Base-by-base conservation (phyloP, 257 asterid genomes). In the Rauvolfia tetraphylla region DNA sequence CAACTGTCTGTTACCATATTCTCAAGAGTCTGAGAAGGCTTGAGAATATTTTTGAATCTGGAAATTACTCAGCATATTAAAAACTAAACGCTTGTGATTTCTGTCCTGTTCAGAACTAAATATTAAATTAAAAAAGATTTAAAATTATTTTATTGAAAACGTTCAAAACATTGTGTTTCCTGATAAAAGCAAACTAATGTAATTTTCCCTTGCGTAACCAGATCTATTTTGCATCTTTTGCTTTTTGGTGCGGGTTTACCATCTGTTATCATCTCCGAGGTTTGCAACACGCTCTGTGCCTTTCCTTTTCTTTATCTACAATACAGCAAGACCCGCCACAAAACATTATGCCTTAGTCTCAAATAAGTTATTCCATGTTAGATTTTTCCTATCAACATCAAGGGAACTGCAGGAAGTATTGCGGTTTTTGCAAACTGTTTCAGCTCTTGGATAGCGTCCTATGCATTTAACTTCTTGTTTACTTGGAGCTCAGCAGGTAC, bases 231-330 rank as follows among this genome's bases (percentile, higher is more conserved):
- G 51, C 74, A 18, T 76, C 68, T n/a, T 76, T 23, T 42, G 39
- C 79, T n/a, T 6, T 65, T 76, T 22, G 79, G 74, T 34, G 73
- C 73, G 3, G 79, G 79, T 34, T 51, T 76, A n/a, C 79, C 79
- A 67, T 51, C 3, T 9, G 79, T 76, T 39, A 67, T 76, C 56
- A 67, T 76, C 68, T 49, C 79, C 12, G 79, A 76, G 79, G 79
- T 76, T 48, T 59, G 78, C 7, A 42, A 59, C 12, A 44, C 25
- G 49, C 71, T 51, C 27, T 46, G 11, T 48, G 5, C 51, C 3
- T 12, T 8, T 39, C 4, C 15, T 27, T 56, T 67, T 42, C 27
- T 11, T 4, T 8, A 53, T 49, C 11, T 44, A 31, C 22, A 41
- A 48, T 23, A 17, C 0, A 11, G 9, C 38, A 15, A 44, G 22